phyloP scores from a whole-genome alignment of 2,329 filamentous ascomycete species.

The Fusarium nodosum region DNA sequence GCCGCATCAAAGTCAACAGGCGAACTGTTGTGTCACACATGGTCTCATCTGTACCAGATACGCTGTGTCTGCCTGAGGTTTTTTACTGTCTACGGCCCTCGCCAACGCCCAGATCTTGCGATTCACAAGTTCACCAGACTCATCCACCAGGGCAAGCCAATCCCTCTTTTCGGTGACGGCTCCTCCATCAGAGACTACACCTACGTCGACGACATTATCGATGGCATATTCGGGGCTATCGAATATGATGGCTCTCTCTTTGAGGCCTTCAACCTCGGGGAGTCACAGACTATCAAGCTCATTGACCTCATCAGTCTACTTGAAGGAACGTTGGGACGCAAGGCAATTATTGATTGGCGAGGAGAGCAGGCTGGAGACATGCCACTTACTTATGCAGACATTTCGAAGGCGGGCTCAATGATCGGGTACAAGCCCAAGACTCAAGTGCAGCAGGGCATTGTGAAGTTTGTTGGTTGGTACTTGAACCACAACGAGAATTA shows the following conservation, averaged over 20 bases:
- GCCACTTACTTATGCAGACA: constrained; percentile 15
- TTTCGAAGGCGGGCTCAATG: constrained; percentile 14
- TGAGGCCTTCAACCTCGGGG: constrained; percentile 22
- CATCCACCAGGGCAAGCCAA: constrained; percentile 20
- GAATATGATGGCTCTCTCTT: constrained; percentile 2
- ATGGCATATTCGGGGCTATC: constrained; percentile 10
- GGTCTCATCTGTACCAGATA: constrained; percentile 14
- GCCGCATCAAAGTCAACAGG: constrained; percentile 17
- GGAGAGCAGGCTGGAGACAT: constrained; percentile 20
- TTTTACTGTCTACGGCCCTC: constrained; percentile 24
- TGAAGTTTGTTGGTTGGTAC: constrained; percentile 25
- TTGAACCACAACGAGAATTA: neutral
- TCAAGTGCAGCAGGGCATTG: constrained; percentile 8
- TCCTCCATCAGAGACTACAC: constrained; percentile 18
- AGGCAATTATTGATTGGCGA: constrained; percentile 11
- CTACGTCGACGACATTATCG: constrained; percentile 16
- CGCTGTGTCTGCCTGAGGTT: constrained; percentile 25
- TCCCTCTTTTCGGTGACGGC: constrained; percentile 11
- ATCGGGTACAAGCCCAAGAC: constrained; percentile 22
- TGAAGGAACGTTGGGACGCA: constrained; percentile 4
- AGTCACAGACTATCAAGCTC: constrained; percentile 17
- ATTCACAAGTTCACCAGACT: constrained; percentile 28
- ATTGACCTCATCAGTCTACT: constrained; percentile 8
- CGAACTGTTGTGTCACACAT: constrained; percentile 17
- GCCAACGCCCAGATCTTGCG: constrained; percentile 18